Base-by-base conservation (phyloP, 2,329 filamentous ascomycete genomes). In the Orbilia quercus region DNA sequence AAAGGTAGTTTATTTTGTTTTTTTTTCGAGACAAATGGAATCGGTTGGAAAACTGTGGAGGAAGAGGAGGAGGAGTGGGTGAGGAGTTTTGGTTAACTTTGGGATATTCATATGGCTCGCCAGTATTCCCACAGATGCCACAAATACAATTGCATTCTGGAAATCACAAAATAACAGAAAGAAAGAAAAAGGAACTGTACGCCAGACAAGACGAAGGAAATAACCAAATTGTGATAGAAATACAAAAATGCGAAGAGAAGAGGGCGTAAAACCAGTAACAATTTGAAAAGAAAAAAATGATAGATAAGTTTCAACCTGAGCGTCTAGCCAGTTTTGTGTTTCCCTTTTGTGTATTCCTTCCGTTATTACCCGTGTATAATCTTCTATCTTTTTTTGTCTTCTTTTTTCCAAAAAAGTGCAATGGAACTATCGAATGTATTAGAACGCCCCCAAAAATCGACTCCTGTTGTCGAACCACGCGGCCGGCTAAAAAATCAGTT, bases 401-500 rank as follows among this genome's bases (percentile, higher is more conserved):
- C 16, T 36, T 6, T 36, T 57, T 16, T 22, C 48, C 14, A 16
- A 54, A n/a, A n/a, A n/a, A 23, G 9, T 28, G 18, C 20, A 14
- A 16, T 34, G 18, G 20, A 38, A 54, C 4, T 20, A 11, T 54
- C 34, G 50, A 54, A 40, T 34, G 28, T 38, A 25, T 14, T 11
- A 44, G 23, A 62, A 48, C 57, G 53, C 48, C 36, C 48, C 65
- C 51, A 20, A 31, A 22, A 18, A 28, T 44, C 36, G 48, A 54
- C 38, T 48, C 55, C 44, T 65, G 47, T 55, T 60, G 53, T 66
- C 40, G 48, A 73, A 66, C 60, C 69, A 50, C 60, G 60, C 54
- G 62, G 47, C 69, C 69, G 58, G 60, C 60, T 65, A 73, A 60
- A 72, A 51, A 62, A 73, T 73, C 58, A 73, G 60, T 73, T 62